Conservation (phyloP, 2,329 filamentous ascomycete genomes). For the Penicillium sp. region DNA sequence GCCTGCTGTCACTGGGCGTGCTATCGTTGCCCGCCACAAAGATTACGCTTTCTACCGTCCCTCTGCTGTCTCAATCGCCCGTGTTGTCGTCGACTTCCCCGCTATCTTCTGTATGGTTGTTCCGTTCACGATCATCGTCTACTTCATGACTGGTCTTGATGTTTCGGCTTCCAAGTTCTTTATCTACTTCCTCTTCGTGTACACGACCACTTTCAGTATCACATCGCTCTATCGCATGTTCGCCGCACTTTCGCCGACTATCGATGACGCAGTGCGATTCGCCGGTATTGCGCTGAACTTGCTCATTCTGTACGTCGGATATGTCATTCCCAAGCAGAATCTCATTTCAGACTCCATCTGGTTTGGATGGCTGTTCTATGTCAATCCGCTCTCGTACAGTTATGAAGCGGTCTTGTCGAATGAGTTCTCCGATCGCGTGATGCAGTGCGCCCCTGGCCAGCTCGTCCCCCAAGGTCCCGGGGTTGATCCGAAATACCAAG, state of each 20-base stretch:
- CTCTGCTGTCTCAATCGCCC: slow-evolving; percentile 59
- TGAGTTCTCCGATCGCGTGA: slow-evolving; percentile 56
- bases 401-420: slow-evolving; percentile 67
- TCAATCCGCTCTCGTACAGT: slow-evolving; percentile 56
- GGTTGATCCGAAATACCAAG: slow-evolving; percentile 55
- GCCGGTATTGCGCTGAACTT: slow-evolving; percentile 59
- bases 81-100: slow-evolving; percentile 61
- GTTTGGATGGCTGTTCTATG: slow-evolving; percentile 61
- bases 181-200: slow-evolving; percentile 63
- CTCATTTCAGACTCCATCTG: slow-evolving; percentile 59
- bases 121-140: slow-evolving; percentile 61
- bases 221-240: slow-evolving; percentile 65
- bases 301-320: slow-evolving; percentile 62
- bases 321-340: slow-evolving; percentile 63
- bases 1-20: slow-evolving; percentile 68
- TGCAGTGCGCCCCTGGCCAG: slow-evolving; percentile 58
- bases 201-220: slow-evolving; percentile 59
- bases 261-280: slow-evolving; percentile 64
- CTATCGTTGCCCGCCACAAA: slow-evolving; percentile 64
- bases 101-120: slow-evolving; percentile 57
- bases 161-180: slow-evolving; percentile 61
- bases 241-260: slow-evolving; percentile 59
- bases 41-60: slow-evolving; percentile 69
- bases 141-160: slow-evolving; percentile 61
- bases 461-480: slow-evolving; percentile 59